phyloP scores from a whole-genome alignment of 1,284 basidiomycete species.

The Apiotrichum sp. region DNA sequence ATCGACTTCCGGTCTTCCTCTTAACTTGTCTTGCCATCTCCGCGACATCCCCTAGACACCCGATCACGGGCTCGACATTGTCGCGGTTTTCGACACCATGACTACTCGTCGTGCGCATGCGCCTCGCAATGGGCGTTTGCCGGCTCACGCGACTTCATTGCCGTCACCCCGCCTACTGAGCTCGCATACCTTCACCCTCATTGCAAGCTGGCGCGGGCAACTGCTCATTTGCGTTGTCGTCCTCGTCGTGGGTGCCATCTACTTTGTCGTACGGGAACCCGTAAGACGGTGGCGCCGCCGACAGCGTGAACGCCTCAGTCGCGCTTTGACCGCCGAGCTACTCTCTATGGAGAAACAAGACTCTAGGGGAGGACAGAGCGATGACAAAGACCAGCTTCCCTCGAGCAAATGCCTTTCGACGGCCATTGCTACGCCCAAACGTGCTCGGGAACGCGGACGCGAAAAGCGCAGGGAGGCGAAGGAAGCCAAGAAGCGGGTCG shows the following conservation, averaged over 20 bases:
- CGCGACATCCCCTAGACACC: too few species aligned
- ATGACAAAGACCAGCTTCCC: conserved; percentile 6
- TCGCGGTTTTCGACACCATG: conserved; percentile 3
- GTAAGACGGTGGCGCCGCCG: conserved; percentile 21
- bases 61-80: too few species aligned
- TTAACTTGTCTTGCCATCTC: too few species aligned
- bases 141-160: not conserved
- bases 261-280: conserved; percentile 36
- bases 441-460: conserved; percentile 26
- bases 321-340: conserved; percentile 27
- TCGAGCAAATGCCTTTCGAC: conserved; percentile 7
- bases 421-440: conserved; percentile 4
- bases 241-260: conserved; percentile 35
- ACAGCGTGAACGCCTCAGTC: conserved; percentile 26
- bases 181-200: conserved; percentile 33
- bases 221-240: conserved; percentile 39
- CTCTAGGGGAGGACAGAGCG: not conserved
- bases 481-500: conserved; percentile 17
- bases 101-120: conserved; percentile 2
- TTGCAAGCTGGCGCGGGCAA: conserved; percentile 43
- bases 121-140: not conserved
- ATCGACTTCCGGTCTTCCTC: too few species aligned
- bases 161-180: conserved; percentile 21
- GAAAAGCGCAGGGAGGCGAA: conserved; percentile 32
- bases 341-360: conserved; percentile 16